Percentiles rank a stretch among this genome's conserved stretches.
Evolutionary conservation across 2,329 filamentous ascomycete species (phyloP).

Genomic region (Exserohilum rostratum): DNA sequence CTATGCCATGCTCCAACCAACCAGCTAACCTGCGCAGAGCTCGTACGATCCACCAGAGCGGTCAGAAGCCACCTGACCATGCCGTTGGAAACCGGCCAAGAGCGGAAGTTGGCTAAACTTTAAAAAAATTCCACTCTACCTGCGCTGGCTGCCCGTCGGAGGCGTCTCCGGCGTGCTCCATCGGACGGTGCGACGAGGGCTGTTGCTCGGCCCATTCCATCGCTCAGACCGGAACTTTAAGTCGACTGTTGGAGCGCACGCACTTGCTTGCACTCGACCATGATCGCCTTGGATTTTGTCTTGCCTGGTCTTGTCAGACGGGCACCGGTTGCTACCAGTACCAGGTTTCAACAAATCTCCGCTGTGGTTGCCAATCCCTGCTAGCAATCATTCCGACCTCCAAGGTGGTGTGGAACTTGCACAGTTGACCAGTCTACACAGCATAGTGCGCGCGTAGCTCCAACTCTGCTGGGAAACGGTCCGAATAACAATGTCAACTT

Average conservation of each 20-base stretch:
- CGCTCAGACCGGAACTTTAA: conserved; percentile 13
- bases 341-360: conserved; percentile 1
- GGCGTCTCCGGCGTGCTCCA: conserved; percentile 24
- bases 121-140: conserved; percentile 2
- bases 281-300: background rate
- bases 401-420: background rate
- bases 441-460: conserved; percentile 3
- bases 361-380: background rate
- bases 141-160: conserved; percentile 22
- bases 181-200: conserved; percentile 9
- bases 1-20: background rate
- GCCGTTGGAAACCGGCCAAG: conserved; percentile 16
- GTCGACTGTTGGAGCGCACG: background rate
- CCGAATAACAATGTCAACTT: conserved; percentile 4
- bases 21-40: background rate
- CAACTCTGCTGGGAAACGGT: conserved; percentile 11
- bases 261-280: background rate
- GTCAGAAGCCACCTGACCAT: conserved; percentile 19
- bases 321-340: background rate
- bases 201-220: conserved; percentile 1
- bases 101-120: conserved; percentile 1
- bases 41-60: conserved; percentile 6
- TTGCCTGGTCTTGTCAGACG: conserved; percentile 1
- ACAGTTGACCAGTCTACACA: background rate
- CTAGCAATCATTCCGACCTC: background rate